Base-by-base conservation (phyloP, 768 basidiomycete species). In the Mycena capillaripes region DNA sequence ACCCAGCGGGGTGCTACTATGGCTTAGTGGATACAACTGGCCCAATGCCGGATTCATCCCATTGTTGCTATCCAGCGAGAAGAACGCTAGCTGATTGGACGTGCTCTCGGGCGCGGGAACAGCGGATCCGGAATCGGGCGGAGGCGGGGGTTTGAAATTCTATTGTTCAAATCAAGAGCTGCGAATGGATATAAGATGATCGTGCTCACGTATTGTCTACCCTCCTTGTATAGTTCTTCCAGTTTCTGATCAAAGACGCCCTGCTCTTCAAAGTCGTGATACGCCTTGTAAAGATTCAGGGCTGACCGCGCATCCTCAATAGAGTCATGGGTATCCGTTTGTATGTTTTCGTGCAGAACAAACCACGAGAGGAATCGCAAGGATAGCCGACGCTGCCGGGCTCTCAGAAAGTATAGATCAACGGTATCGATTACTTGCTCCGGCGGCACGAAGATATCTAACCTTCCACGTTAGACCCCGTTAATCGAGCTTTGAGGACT, bases 391-490 rank as follows among this genome's bases (percentile, higher is more conserved):
- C 97, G 91, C 76, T 97, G 94, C 27, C 96, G 91, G 29, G 87
- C 82, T 75, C 89, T 90, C 30, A 96, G 79, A 79, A 95, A 98
- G 82, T 97, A 99, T n/a, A 99, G 87, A 80, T 98, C 96, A 67
- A 99, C 97, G 0, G 98, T 99, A 79, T 99, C 98, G 70, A 97
- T 93, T 55, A 99, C 97, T 81, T 97, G 97, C 2, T 94, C 92
- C 0, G 97, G 96, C 0, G 97, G 97, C 14, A 99, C 96, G 78
- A 93, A 97, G 55, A 99, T 96, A 80, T 99, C 97, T 99, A 56
- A 44, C 38, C 60, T 40, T 53, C 17, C 48, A 29, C 5, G 52
- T 23, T 23, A 36, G 53, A 48, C 50, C 25, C 46, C 21, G 23
- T 16, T 32, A 57, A 46, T 2, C 25, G 58, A 56, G 36, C 29